Evolutionary conservation across 1,284 basidiomycete species (phyloP), one percentile per base, ranked within the genome.

Genomic region (Xerocomus minutiporus): DNA sequence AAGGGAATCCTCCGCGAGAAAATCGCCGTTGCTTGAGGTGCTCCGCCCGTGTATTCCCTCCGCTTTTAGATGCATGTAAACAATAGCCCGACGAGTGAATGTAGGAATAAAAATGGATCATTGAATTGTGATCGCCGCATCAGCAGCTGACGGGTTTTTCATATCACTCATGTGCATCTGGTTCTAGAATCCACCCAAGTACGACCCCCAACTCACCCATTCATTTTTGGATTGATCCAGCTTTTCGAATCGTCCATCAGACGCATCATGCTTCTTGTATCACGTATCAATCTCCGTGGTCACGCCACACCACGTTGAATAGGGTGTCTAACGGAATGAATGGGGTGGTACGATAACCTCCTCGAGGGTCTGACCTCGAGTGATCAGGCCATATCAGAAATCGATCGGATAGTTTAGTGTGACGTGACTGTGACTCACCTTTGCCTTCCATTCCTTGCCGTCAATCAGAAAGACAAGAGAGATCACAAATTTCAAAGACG

Each of bases 1-100:
- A 95, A 95, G 81, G 75, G 77, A 28, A 73, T 94, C 61, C 79
- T 99, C 67, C 83, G 80, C 71, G 65, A 86, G 73, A 96, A 95
- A 79, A 73, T 98, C 65, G 1, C 72, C 64, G 2, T 73, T 6
- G 67, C 45, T 8, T 46, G 23, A 46, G 13, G 7, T 1, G 20
- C 13, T 42, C n/a, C 1, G 15, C 5, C 23, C 25, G 13, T 26
- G 25, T 26, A 41, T 8, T 9, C 7, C 11, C 38, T 13, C 36
- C 36, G 36, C 8, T 23, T 39, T 39, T 39, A 39, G 38, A 39
- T 20, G 38, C 8, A 20, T 23, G 17, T 23, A 23, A 39, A 39
- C 17, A 39, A 39, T 8, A 38, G n/a, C 12, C 4, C 32, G 32
- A 34, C 9, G 32, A n/a, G 12, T 11, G 8, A 32, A 12, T 20